A percentile compares a stretch with the other conserved stretches of the same genome.
These are phyloP conservation scores for Trichoderma endophyticum DNA, from an alignment of 2,329 filamentous ascomycete species.

Conservation along the genomic window DNA sequence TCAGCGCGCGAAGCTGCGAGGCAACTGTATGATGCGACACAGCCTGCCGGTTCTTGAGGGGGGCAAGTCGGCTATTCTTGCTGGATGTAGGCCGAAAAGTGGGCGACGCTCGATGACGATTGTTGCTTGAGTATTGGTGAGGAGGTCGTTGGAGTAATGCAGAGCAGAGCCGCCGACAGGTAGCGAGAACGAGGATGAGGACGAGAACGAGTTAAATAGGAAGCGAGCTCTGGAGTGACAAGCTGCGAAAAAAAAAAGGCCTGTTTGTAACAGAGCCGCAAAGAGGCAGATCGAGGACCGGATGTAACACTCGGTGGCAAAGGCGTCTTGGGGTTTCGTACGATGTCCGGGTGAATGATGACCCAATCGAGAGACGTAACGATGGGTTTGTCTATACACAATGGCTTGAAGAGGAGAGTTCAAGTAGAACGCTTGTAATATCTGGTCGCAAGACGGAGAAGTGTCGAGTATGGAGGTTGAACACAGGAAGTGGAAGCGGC, in stretches of 20 bases:
- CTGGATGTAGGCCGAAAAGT: background rate
- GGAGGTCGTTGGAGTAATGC: background rate
- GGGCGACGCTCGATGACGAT: conserved; percentile 10
- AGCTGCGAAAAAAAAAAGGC: background rate
- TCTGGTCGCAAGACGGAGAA: background rate
- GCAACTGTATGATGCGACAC: conserved; percentile 13
- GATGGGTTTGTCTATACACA: background rate
- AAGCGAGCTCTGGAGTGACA: background rate
- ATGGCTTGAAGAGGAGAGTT: background rate
- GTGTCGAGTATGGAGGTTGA: conserved; percentile 14
- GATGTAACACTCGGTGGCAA: conserved; percentile 14
- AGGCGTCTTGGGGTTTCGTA: background rate
- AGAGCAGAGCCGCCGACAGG: background rate
- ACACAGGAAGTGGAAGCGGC: conserved; percentile 14
- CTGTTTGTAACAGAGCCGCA: conserved; percentile 9
- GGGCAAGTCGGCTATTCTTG: conserved; percentile 14
- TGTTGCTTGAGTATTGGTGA: background rate
- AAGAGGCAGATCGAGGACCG: conserved; percentile 15
- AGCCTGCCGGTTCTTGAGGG: conserved; percentile 6
- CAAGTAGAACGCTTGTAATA: background rate
- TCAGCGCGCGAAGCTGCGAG: conserved; percentile 9
- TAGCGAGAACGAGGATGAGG: background rate
- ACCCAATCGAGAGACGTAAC: background rate
- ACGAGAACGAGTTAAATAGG: background rate
- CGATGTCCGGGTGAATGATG: conserved; percentile 3